Evolutionary conservation across 176 grass and related monocot genomes (phyloP).

Genomic region (Tillandsia fasciculata): DNA sequence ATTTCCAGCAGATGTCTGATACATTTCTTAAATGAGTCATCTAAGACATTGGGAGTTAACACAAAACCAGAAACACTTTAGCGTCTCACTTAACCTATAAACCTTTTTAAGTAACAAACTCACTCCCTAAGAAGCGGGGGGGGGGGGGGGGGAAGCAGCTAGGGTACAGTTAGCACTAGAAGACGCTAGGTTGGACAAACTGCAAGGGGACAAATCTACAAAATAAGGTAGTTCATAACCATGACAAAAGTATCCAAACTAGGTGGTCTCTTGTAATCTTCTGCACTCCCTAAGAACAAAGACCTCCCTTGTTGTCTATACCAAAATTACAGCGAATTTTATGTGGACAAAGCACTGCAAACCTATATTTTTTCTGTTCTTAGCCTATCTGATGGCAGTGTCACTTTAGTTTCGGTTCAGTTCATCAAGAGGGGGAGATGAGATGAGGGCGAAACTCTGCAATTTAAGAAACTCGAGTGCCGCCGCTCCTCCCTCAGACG

Average conservation of each 20-base stretch:
- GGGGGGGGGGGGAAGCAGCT: not conserved
- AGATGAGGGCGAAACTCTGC: slow-evolving; percentile 2
- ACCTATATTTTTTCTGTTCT: not conserved
- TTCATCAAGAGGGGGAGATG: not conserved
- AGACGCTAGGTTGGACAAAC: not conserved
- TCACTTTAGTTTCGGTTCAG: not conserved
- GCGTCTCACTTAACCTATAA: too few relatives aligned
- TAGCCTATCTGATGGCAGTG: not conserved
- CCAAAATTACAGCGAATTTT: not conserved
- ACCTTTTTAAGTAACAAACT: too few relatives aligned
- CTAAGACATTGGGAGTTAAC: too few relatives aligned
- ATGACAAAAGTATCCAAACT: not conserved
- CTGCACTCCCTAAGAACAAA: not conserved
- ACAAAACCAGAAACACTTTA: too few relatives aligned
- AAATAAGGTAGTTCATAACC: not conserved
- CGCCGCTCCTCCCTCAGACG: not conserved
- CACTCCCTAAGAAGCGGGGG: too few relatives aligned
- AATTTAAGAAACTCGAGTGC: not conserved
- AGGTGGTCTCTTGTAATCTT: not conserved
- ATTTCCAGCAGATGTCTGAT: too few relatives aligned
- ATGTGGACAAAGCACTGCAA: not conserved
- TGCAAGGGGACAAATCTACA: not conserved
- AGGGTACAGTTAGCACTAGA: not conserved
- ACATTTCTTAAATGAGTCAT: too few relatives aligned
- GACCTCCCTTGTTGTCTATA: not conserved